A percentile compares a stretch with the other conserved stretches of the same genome.
Conservation (phyloP, 345 rosid genomes). For the Conringia planisiliqua region DNA sequence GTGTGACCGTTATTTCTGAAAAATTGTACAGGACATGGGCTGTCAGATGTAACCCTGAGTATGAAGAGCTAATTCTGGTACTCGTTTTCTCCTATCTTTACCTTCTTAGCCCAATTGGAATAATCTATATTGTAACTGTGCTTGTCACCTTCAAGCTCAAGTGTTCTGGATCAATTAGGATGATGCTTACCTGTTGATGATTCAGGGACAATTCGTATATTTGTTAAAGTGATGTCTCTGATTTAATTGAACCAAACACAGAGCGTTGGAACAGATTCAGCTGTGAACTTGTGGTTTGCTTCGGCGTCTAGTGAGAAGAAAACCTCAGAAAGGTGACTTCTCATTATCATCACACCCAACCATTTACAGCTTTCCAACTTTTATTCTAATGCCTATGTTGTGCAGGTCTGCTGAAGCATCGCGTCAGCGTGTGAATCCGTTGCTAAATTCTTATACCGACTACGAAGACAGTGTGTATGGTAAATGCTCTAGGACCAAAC, state of each 20-base stretch:
- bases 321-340: slow-evolving; percentile 49
- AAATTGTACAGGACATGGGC: slow-evolving; percentile 76
- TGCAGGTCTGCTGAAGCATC: slow-evolving; percentile 44
- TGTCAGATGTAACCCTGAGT: slow-evolving; percentile 78
- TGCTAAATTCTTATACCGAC: slow-evolving; percentile 66
- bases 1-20: not conserved
- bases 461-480: slow-evolving; percentile 91
- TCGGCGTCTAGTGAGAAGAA: slow-evolving; percentile 46
- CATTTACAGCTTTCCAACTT: not conserved
- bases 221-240: not conserved
- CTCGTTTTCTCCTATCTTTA: slow-evolving; percentile 14
- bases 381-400: not conserved
- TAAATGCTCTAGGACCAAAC: slow-evolving; percentile 30
- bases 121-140: slow-evolving; percentile 3
- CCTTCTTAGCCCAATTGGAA: not conserved
- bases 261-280: slow-evolving; percentile 91
- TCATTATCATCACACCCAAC: not conserved
- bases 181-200: not conserved
- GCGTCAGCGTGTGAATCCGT: slow-evolving; percentile 36
- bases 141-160: not conserved
- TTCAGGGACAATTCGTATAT: not conserved
- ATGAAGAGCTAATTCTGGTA: slow-evolving; percentile 74
- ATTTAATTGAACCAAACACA: slow-evolving; percentile 33
- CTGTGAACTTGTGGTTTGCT: slow-evolving; percentile 83
- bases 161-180: not conserved